Conservation (phyloP, 2,329 filamentous ascomycete species). For the Fusarium sterilihyphosum region DNA sequence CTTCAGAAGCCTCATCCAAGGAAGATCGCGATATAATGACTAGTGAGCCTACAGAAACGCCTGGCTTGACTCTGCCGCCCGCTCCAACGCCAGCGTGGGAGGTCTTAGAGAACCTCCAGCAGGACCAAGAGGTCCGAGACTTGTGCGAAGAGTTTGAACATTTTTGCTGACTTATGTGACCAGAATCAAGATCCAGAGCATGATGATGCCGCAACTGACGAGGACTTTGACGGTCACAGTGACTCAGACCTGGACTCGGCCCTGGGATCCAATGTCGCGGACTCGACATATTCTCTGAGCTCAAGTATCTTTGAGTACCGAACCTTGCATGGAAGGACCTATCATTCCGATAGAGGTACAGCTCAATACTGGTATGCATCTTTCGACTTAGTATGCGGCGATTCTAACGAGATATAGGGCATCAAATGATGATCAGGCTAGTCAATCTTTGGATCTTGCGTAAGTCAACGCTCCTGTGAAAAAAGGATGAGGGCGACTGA, state of each 20-base stretch:
- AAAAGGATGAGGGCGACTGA: neutral
- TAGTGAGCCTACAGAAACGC: neutral
- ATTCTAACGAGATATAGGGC: neutral
- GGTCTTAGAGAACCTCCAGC: slow-evolving; percentile 4
- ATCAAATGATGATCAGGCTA: slow-evolving; percentile 5
- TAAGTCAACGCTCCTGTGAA: neutral
- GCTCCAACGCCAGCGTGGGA: slow-evolving; percentile 12
- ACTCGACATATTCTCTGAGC: slow-evolving; percentile 4
- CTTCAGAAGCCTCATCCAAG: rapidly evolving
- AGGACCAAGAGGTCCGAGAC: neutral
- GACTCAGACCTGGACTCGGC: slow-evolving; percentile 7
- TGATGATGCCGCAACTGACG: neutral
- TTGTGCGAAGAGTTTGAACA: rapidly evolving
- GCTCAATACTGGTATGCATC: neutral
- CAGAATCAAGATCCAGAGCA: neutral
- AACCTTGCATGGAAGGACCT: slow-evolving; percentile 6
- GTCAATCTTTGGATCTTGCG: slow-evolving; percentile 11
- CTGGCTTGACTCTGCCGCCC: neutral
- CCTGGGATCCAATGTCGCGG: slow-evolving; percentile 1
- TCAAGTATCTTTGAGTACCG: slow-evolving; percentile 12
- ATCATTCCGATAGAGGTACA: slow-evolving; percentile 7
- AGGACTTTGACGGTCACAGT: neutral
- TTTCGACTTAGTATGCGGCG: rapidly evolving
- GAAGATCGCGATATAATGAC: neutral
- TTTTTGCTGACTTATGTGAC: neutral